Conservation (phyloP, 495 filamentous ascomycete genomes). For the Daldinia loculata region DNA sequence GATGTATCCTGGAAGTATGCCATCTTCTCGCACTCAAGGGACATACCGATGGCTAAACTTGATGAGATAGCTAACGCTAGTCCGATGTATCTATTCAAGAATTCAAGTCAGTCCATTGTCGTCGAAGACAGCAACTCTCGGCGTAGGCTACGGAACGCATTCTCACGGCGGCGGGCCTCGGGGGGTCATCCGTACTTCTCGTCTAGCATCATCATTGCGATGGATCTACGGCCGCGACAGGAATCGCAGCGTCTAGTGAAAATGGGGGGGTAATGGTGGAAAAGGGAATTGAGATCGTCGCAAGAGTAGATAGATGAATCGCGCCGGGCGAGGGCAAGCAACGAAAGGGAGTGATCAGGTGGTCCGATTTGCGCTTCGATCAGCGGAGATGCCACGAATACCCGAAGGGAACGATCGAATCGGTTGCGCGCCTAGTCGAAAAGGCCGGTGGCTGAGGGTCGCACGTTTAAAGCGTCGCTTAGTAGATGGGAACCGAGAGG, state of each 20-base stretch:
- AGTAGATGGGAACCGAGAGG: conserved; percentile 12
- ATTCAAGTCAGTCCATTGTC: conserved; percentile 47
- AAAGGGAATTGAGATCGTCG: conserved; percentile 30
- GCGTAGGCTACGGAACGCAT: background rate
- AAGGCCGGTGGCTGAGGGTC: conserved; percentile 40
- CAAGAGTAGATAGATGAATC: conserved; percentile 43
- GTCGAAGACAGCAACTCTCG: conserved; percentile 3
- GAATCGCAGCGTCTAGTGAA: conserved; percentile 31
- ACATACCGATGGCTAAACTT: conserved; percentile 88
- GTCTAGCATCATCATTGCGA: conserved; percentile 72
- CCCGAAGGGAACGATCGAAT: conserved; percentile 37
- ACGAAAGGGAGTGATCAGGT: conserved; percentile 34
- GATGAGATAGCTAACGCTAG: conserved; percentile 88
- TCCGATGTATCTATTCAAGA: conserved; percentile 79
- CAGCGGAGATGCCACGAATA: conserved; percentile 44
- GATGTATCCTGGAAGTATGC: background rate
- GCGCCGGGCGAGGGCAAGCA: conserved; percentile 52
- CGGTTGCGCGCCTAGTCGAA: conserved; percentile 39
- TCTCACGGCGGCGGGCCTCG: conserved; percentile 8
- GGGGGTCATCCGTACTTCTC: conserved; percentile 75
- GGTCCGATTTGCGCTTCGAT: conserved; percentile 41
- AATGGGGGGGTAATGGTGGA: conserved; percentile 5
- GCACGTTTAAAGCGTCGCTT: conserved; percentile 25
- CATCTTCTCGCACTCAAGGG: conserved; percentile 8
- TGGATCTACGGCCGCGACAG: conserved; percentile 30